Evolutionary conservation across 2,329 filamentous ascomycete genomes (phyloP), one percentile per base, ranked within the genome.

Genomic region (Chaetomium sp.): DNA sequence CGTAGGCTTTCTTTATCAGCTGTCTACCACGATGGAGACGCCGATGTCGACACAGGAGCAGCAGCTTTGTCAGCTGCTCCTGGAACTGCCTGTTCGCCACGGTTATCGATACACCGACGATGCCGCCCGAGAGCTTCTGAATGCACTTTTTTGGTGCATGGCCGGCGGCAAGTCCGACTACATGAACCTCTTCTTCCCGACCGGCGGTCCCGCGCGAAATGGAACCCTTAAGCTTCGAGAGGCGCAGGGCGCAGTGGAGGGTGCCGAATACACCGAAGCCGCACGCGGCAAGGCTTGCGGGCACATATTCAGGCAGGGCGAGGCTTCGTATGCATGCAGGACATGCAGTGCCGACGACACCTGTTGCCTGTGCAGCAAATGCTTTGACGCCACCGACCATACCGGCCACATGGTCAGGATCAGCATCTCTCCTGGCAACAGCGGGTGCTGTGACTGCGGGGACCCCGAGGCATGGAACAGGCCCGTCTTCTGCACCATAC

Each of bases 381-480:
- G 95, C 79, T 99, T 97, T 75, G 92, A 98, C 74, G 88, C 93
- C 29, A 98, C 94, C 47, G 94, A 99, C 74, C 95, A 99, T 77
- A 90, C 92, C 12, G 93, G 90, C 13, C 95, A 99, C 77, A 91
- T 92, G 80, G 93, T 98, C 62, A 90, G 91, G 72, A 92, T 99
- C 65, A 90, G 85, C 64, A 88, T 97, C 55, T 96, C 93, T 0
- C 87, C 90, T 2, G 94, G 94, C 7, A 97, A 97, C 74, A 95
- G 90, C 73, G 94, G 94, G 53, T 98, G 96, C 79, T 99, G 95
- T 77, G 95, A 99, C 78, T 99, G 95, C 75, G 95, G 95, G 65
- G 95, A 99, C 74, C 87, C 90, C 23, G 96, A 99, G 77, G 96
- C 95, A 12, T 99, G 96, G 94, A 88, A 88, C 74, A 82, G 87